A percentile compares a stretch with the other conserved stretches of the same genome.
These are phyloP conservation scores for Schwanniomyces polymorphus DNA, from an alignment of 805 yeast species.

Conservation along the genomic window DNA sequence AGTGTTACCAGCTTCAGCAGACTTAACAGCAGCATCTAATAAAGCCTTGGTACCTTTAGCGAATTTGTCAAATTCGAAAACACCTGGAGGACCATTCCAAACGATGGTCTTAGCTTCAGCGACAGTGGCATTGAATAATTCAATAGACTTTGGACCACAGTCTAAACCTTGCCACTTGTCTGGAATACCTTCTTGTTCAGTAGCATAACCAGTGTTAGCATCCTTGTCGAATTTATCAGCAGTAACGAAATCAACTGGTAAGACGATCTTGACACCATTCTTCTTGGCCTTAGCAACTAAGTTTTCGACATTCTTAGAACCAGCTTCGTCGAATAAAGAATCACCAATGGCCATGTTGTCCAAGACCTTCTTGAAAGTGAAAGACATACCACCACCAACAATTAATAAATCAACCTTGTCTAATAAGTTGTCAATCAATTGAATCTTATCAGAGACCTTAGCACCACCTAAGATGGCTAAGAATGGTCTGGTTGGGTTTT, in stretches of 20 bases:
- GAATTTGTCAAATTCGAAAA: constrained; percentile 93
- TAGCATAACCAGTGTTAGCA: constrained; percentile 81
- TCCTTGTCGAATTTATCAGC: constrained; percentile 93
- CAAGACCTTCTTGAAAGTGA: constrained; percentile 95
- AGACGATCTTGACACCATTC: constrained; percentile 88
- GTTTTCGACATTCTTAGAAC: constrained; percentile 92
- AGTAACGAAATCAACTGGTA: constrained; percentile 95
- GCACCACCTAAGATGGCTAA: constrained; percentile 99
- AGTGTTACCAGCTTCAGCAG: constrained; percentile 85
- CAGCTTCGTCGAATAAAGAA: constrained; percentile 90
- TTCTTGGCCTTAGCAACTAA: constrained; percentile 95
- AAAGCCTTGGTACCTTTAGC: constrained; percentile 89
- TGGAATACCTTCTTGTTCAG: constrained; percentile 90
- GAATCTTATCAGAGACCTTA: constrained; percentile 98
- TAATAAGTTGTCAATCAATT: constrained; percentile 92
- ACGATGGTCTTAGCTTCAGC: constrained; percentile 95
- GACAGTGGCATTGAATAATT: constrained; percentile 78
- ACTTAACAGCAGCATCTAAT: constrained; percentile 83
- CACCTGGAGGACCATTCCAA: constrained; percentile 99
- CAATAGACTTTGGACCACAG: constrained; percentile 86
- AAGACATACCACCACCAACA: constrained; percentile 99
- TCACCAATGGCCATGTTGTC: constrained; percentile 86
- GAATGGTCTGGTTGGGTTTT: constrained; percentile 97
- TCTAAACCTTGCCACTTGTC: constrained; percentile 95
- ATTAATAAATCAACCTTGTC: constrained; percentile 94